These are phyloP conservation scores for Biscogniauxia sp. DNA, from an alignment of 2,329 filamentous ascomycete genomes.

Conservation along the genomic window DNA sequence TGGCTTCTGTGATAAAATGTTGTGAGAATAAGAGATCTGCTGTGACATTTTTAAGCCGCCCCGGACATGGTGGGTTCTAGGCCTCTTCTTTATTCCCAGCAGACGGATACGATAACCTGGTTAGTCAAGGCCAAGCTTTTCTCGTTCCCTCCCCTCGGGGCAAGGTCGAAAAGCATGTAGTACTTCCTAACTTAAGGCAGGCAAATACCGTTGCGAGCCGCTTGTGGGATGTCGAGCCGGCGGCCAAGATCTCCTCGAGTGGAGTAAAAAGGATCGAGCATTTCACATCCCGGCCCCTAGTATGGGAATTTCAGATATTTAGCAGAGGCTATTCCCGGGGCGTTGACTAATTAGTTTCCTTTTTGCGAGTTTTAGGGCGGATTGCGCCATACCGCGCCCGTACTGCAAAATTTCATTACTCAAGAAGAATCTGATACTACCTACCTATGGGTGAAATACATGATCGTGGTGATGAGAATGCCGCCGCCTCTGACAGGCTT, in stretches of 20 bases:
- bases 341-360: background rate
- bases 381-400: background rate
- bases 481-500: too few relatives aligned
- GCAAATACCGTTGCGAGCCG: background rate
- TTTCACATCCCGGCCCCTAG: background rate
- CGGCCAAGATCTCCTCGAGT: too few relatives aligned
- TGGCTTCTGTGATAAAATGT: too few relatives aligned
- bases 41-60: background rate
- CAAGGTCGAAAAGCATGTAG: background rate
- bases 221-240: background rate
- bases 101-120: background rate
- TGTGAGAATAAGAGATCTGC: too few relatives aligned
- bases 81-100: background rate
- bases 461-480: background rate
- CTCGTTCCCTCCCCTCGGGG: background rate
- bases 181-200: too few relatives aligned
- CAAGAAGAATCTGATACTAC: too few relatives aligned
- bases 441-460: background rate
- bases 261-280: background rate
- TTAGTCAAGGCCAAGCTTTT: background rate
- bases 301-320: background rate
- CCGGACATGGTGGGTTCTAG: background rate
- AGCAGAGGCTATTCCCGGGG: background rate
- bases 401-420: background rate
- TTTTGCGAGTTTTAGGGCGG: background rate